Conservation (phyloP, 305 asterid genomes). For the Coffea humblotiana region DNA sequence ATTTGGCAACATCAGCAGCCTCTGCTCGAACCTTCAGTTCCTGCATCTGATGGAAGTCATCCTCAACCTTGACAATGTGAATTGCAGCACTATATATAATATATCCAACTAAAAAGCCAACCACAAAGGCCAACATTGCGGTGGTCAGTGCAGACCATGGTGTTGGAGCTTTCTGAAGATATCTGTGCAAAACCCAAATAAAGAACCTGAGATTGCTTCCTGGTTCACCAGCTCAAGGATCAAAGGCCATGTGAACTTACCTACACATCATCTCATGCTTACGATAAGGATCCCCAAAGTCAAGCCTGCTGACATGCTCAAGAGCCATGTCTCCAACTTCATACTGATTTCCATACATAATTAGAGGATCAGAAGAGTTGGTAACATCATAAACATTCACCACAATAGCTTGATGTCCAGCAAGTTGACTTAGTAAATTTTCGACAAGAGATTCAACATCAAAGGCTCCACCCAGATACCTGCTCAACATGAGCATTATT, state of each 20-base stretch:
- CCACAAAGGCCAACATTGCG: constrained; percentile 52
- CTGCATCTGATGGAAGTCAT: constrained; percentile 77
- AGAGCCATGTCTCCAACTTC: constrained; percentile 64
- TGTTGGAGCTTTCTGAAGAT: constrained; percentile 74
- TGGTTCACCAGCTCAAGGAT: constrained; percentile 1
- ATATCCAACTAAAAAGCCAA: constrained; percentile 60
- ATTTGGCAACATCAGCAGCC: constrained; percentile 95
- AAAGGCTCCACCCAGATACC: constrained; percentile 96
- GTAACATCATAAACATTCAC: constrained; percentile 86
- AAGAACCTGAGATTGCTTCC: constrained; percentile 1
- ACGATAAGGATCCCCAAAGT: constrained; percentile 91
- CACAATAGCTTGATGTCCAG: constrained; percentile 73
- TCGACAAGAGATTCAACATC: constrained; percentile 92
- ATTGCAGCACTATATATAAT: constrained; percentile 58
- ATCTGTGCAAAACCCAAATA: constrained; percentile 41
- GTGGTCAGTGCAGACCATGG: constrained; percentile 61
- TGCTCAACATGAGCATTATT: constrained; percentile 21
- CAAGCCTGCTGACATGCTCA: constrained; percentile 65
- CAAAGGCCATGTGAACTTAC: constrained; percentile 36
- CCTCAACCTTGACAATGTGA: constrained; percentile 80
- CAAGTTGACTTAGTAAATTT: constrained; percentile 87
- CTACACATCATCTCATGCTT: constrained; percentile 92
- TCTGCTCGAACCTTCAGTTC: constrained; percentile 74
- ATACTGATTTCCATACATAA: constrained; percentile 71
- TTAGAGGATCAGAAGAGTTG: constrained; percentile 68